Evolutionary conservation across 352 stramenopile genomes (phyloP).

Genomic region (Phytophthora boehmeriae): DNA sequence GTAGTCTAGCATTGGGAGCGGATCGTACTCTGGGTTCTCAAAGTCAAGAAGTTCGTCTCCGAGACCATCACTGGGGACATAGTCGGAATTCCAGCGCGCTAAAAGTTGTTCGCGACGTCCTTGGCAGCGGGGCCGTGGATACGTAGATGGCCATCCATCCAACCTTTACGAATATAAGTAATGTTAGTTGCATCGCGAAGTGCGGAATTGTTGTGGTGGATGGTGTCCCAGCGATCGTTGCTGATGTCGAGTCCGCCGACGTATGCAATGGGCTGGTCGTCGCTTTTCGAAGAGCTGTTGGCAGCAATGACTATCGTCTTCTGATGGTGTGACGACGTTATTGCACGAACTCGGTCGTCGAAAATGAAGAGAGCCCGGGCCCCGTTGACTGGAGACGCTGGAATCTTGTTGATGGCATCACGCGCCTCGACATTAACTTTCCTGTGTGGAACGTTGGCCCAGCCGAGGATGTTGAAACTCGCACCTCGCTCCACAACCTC

Average conservation of each 20-base stretch:
- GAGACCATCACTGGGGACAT: constrained; percentile 22
- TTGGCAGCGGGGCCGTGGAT: constrained; percentile 49
- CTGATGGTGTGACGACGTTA: constrained; percentile 50
- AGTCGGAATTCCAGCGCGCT: constrained; percentile 51
- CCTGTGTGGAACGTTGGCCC: constrained; percentile 44
- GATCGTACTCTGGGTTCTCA: constrained; percentile 43
- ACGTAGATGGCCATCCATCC: constrained; percentile 54
- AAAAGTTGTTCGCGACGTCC: constrained; percentile 63
- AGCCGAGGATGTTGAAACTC: constrained; percentile 45
- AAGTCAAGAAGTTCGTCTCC: constrained; percentile 49
- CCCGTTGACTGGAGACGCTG: constrained; percentile 19
- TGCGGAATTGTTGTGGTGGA: constrained; percentile 44
- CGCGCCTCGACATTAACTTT: constrained; percentile 41
- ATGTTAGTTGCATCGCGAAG: constrained; percentile 36
- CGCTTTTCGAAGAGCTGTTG: neutral
- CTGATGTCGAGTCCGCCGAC: constrained; percentile 60
- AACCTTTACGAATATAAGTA: constrained; percentile 43
- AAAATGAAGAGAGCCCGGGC: constrained; percentile 42
- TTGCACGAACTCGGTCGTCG: constrained; percentile 46
- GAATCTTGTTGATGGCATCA: constrained; percentile 44
- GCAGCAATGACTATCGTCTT: constrained; percentile 48
- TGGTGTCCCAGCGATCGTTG: constrained; percentile 65
- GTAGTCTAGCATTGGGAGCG: constrained; percentile 14
- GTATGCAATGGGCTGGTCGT: constrained; percentile 43
- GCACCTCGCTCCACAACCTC: constrained; percentile 34